phyloP scores from a whole-genome alignment of 1,284 basidiomycete genomes.

The Schizophyllum commune region DNA sequence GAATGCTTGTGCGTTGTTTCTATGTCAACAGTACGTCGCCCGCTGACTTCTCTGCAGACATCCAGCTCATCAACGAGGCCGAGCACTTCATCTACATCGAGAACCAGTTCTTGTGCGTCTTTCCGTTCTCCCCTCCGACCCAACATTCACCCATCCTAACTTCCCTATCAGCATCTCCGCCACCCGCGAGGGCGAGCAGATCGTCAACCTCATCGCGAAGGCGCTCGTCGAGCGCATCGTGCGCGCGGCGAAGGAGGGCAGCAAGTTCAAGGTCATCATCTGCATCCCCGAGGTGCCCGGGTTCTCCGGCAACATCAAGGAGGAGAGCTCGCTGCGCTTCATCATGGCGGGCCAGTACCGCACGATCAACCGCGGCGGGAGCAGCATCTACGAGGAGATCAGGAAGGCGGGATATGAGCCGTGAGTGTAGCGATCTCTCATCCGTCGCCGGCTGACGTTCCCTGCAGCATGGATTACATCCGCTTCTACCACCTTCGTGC shows the following conservation, averaged over 20 bases:
- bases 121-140: not conserved
- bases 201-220: constrained; percentile 76
- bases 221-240: constrained; percentile 82
- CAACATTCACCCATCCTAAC: constrained; percentile 2
- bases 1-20: constrained; percentile 74
- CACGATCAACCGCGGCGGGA: constrained; percentile 82
- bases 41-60: too few species aligned
- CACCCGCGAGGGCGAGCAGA: constrained; percentile 54
- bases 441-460: constrained; percentile 2
- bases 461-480: constrained; percentile 63
- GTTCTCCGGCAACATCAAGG: constrained; percentile 78
- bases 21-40: too few species aligned
- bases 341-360: constrained; percentile 82
- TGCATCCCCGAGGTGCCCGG: constrained; percentile 80
- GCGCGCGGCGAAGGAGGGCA: constrained; percentile 60
- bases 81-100: constrained; percentile 90
- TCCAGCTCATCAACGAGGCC: constrained; percentile 76
- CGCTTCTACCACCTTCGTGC: constrained; percentile 85
- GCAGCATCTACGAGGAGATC: constrained; percentile 81
- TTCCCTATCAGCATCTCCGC: constrained; percentile 57
- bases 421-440: constrained; percentile 33
- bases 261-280: constrained; percentile 83
- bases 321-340: constrained; percentile 59
- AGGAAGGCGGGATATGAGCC: constrained; percentile 77
- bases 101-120: constrained; percentile 88